Percentiles rank a stretch among this genome's conserved stretches.
Conservation (phyloP, 768 basidiomycete genomes). For the Boletus insuetus region DNA sequence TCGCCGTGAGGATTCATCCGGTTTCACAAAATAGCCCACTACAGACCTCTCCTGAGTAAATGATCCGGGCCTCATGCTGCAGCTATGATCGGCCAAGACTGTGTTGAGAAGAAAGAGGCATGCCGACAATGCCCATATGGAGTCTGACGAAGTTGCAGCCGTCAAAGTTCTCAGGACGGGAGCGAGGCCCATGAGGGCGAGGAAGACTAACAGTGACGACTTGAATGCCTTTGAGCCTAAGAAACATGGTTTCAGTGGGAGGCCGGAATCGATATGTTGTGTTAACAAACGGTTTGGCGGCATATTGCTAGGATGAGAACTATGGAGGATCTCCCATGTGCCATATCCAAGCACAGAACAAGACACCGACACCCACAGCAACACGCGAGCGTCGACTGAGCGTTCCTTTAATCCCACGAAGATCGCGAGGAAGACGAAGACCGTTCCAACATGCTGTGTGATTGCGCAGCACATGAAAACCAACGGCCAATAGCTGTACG, state of each 20-base stretch:
- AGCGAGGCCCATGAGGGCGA: slow-evolving; percentile 84
- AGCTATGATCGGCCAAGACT: slow-evolving; percentile 80
- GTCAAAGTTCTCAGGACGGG: slow-evolving; percentile 92
- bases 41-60: slow-evolving; percentile 59
- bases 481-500: slow-evolving; percentile 73
- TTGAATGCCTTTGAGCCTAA: slow-evolving; percentile 71
- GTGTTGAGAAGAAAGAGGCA: slow-evolving; percentile 79
- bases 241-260: slow-evolving; percentile 8
- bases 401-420: slow-evolving; percentile 71
- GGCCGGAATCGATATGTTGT: neutral
- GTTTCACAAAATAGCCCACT: slow-evolving; percentile 19
- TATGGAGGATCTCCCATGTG: slow-evolving; percentile 57
- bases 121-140: slow-evolving; percentile 94
- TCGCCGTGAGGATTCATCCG: slow-evolving; percentile 24
- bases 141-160: slow-evolving; percentile 93
- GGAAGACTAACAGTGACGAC: slow-evolving; percentile 82
- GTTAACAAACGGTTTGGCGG: slow-evolving; percentile 26
- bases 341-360: slow-evolving; percentile 61
- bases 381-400: slow-evolving; percentile 61
- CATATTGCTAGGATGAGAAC: slow-evolving; percentile 29
- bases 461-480: slow-evolving; percentile 71
- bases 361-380: slow-evolving; percentile 62
- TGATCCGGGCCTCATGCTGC: slow-evolving; percentile 37
- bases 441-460: slow-evolving; percentile 79
- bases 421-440: slow-evolving; percentile 77